Evolutionary conservation across 73 alveolate genomes (phyloP).

Genomic region (Paramecium octaurelia): DNA sequence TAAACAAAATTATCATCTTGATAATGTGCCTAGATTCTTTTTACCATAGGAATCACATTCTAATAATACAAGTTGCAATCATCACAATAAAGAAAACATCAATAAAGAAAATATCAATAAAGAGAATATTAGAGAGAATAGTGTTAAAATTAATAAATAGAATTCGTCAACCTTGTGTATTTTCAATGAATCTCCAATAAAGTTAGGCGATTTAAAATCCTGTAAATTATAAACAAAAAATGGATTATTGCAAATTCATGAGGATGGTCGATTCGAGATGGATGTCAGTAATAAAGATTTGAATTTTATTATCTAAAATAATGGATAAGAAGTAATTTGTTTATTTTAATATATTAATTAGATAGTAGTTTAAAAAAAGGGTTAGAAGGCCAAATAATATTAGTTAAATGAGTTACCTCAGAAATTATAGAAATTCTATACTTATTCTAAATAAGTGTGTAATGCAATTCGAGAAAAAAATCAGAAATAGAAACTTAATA

Average conservation of each 20-base stretch:
- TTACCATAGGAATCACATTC: constrained; percentile 16
- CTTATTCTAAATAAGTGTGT: constrained; percentile 23
- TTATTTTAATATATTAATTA: not conserved
- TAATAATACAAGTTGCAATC: not conserved
- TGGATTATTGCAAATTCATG: constrained; percentile 4
- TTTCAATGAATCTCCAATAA: constrained; percentile 13
- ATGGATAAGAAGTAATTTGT: not conserved
- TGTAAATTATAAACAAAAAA: not conserved
- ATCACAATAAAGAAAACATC: constrained; percentile 22
- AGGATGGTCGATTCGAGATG: constrained; percentile 17
- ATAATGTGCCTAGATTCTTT: not conserved
- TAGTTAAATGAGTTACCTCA: not conserved
- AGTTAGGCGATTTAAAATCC: not conserved
- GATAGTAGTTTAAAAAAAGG: not conserved
- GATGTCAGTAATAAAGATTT: not conserved
- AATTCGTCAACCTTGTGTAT: not conserved
- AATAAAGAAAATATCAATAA: not conserved
- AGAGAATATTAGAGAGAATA: not conserved
- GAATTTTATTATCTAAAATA: not conserved
- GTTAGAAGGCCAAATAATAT: not conserved
- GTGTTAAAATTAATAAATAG: not conserved
- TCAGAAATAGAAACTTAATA: not conserved
- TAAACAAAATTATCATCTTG: not conserved
- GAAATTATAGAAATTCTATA: not conserved
- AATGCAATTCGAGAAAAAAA: constrained; percentile 16